A percentile compares a stretch with the other conserved stretches of the same genome.
Evolutionary conservation across 148 eudicot genomes (phyloP).

Genomic region (Rhododendron williamsianum): DNA sequence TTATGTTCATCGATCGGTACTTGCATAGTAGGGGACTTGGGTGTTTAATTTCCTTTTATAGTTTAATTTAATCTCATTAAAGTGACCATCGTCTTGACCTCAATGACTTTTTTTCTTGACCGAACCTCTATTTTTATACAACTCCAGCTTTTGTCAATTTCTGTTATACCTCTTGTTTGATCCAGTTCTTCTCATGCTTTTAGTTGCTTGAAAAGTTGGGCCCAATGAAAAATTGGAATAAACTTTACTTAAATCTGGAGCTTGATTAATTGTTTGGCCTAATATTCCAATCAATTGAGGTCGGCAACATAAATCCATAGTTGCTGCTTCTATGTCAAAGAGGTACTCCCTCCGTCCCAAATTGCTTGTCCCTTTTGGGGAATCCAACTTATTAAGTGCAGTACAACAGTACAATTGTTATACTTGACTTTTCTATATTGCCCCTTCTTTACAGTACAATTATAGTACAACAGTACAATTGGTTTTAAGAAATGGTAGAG

Average conservation of each 20-base stretch:
- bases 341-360: too few relatives aligned
- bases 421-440: too few relatives aligned
- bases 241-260: neutral
- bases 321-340: too few relatives aligned
- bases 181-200: neutral
- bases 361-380: too few relatives aligned
- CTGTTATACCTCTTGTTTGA: neutral
- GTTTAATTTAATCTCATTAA: neutral
- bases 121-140: too few relatives aligned
- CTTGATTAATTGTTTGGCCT: neutral
- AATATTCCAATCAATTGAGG: neutral
- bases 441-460: too few relatives aligned
- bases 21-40: neutral
- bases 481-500: too few relatives aligned
- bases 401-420: too few relatives aligned
- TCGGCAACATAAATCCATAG: neutral
- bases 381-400: too few relatives aligned
- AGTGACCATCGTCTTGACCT: neutral
- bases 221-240: neutral
- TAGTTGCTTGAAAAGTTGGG: neutral
- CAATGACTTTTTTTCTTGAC: neutral
- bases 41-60: neutral
- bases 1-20: neutral
- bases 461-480: too few relatives aligned
- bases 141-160: neutral